phyloP scores from a whole-genome alignment of 73 alveolate genomes.

The Effrenium voratum region DNA sequence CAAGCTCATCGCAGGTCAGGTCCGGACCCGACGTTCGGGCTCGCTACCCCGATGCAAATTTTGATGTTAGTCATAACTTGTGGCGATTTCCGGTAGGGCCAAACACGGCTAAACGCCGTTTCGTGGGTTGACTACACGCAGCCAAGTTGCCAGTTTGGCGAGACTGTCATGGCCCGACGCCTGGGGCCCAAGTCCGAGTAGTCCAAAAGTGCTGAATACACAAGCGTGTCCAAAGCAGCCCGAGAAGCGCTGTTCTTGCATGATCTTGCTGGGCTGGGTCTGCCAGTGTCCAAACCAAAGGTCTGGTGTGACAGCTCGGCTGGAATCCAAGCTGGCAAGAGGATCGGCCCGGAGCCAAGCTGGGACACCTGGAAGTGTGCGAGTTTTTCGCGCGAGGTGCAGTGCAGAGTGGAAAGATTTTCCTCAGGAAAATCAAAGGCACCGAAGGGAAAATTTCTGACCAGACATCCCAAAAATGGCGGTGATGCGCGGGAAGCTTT shows the following conservation, averaged over 20 bases:
- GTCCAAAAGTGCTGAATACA: neutral
- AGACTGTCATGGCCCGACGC: too few species aligned
- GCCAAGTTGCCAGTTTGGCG: too few species aligned
- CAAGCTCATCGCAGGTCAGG: too few species aligned
- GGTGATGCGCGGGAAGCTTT: too few species aligned
- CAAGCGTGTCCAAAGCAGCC: neutral
- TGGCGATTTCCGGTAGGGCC: too few species aligned
- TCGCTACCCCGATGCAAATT: too few species aligned
- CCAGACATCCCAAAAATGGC: neutral
- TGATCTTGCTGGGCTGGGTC: neutral
- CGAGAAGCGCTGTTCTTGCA: slow-evolving; percentile 4
- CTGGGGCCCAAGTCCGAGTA: too few species aligned
- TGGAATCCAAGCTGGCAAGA: neutral
- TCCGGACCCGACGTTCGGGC: too few species aligned
- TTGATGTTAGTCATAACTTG: too few species aligned
- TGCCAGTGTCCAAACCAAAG: neutral
- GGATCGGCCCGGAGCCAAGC: neutral
- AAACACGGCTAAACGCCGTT: too few species aligned
- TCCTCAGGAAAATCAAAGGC: neutral
- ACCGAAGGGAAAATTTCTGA: neutral
- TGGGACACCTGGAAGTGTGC: neutral
- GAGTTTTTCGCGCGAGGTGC: neutral
- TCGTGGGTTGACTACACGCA: too few species aligned
- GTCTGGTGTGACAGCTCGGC: neutral
- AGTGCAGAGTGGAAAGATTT: neutral